Base-by-base conservation (phyloP, 495 filamentous ascomycete genomes). In the Xylaria grammica region DNA sequence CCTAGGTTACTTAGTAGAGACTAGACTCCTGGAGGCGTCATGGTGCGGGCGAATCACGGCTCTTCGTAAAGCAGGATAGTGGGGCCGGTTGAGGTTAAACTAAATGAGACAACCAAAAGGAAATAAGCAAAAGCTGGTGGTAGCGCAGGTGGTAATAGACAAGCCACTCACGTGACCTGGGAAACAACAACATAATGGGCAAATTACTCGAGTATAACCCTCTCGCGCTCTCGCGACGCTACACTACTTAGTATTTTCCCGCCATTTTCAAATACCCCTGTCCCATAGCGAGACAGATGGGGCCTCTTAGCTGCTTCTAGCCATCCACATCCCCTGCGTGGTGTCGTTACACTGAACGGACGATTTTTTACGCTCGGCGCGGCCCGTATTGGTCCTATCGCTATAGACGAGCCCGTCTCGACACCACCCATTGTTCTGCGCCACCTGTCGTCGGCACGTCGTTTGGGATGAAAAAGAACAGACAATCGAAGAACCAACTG, bases 291-390 rank as follows among this genome's bases (percentile, higher is more conserved):
- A 22, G n/a, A 22, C 1, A n/a, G 34, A 59, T 59, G 19, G 40
- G 27, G n/a, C n/a, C n/a, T n/a, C n/a, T n/a, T n/a, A n/a, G n/a
- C n/a, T n/a, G n/a, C n/a, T 1, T 48, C 19, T 24, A 24, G 20
- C 20, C 45, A 48, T 48, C 40, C 6, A 48, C 45, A 22, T 19
- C 4, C 15, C 20, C 34, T 56, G 17, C 22, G 17, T 44, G 34
- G 53, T 11, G 36, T 56, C 3, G 30, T 22, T 26, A 56, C 40
- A 42, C 13, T 42, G 13, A 6, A 9, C 13, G 3, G 17, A 42
- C 6, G 52, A 24, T 55, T 57, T 34, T 11, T 29, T 44, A 57
- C 54, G 36, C 38, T 36, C 56, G 56, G 56, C 40, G 56, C 56
- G 56, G 56, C 56, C 56, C 56, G 56, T 32, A 45, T 26, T 13